Conservation (phyloP, 345 rosid genomes). For the Syzygium oleosum region DNA sequence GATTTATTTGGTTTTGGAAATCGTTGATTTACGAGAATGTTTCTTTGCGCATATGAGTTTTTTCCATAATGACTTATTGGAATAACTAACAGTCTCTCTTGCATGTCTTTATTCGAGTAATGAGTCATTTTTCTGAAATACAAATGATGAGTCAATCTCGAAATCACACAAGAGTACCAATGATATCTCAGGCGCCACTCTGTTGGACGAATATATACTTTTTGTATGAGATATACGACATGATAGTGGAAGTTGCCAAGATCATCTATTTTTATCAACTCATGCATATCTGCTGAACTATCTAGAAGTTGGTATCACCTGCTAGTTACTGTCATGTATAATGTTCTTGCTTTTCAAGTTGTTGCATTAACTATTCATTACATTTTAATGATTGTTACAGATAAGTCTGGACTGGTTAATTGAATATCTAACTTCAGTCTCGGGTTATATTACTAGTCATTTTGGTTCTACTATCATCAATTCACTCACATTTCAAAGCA, state of each 20-base stretch:
- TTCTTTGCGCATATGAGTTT: not conserved
- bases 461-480: not conserved
- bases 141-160: not conserved
- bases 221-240: not conserved
- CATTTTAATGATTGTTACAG: not conserved
- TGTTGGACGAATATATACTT: not conserved
- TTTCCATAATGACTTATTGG: not conserved
- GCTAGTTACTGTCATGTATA: not conserved
- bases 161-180: not conserved
- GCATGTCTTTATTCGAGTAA: not conserved
- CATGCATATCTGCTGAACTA: not conserved
- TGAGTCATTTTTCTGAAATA: too few relatives aligned
- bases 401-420: not conserved
- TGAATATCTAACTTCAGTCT: not conserved
- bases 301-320: not conserved
- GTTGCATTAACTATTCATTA: too few relatives aligned
- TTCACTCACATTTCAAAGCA: slow-evolving; percentile 3
- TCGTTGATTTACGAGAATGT: not conserved
- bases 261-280: not conserved
- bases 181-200: not conserved
- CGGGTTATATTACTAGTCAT: not conserved
- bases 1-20: too few relatives aligned
- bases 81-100: too few relatives aligned
- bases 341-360: too few relatives aligned
- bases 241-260: not conserved